Evolutionary conservation across 2,329 filamentous ascomycete genomes (phyloP).

Genomic region (Alternaria tenuissima): DNA sequence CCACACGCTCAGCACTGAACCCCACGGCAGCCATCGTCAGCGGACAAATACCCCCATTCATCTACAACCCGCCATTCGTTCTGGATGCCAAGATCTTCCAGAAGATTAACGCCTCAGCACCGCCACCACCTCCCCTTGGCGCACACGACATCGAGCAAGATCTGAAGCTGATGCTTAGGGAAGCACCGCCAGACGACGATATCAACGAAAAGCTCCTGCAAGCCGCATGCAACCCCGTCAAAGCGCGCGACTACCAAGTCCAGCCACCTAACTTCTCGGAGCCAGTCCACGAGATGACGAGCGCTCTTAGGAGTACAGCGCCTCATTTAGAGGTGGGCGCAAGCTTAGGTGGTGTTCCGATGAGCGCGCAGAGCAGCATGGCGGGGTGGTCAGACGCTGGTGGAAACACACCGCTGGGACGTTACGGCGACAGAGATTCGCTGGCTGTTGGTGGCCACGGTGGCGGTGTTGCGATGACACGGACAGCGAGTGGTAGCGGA

Average conservation of each 20-base stretch:
- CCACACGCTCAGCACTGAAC: constrained; percentile 64
- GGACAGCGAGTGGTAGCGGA: constrained; percentile 50
- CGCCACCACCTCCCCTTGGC: constrained; percentile 55
- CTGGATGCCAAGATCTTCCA: constrained; percentile 56
- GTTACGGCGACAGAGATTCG: constrained; percentile 39
- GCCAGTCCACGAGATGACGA: constrained; percentile 46
- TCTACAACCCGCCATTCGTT: constrained; percentile 53
- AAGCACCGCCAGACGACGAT: constrained; percentile 49
- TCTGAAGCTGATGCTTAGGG: constrained; percentile 57
- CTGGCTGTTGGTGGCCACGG: constrained; percentile 29
- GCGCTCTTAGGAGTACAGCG: constrained; percentile 36
- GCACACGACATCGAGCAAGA: constrained; percentile 58
- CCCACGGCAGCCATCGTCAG: constrained; percentile 57
- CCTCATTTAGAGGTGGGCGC: constrained; percentile 46
- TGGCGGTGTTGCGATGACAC: constrained; percentile 47
- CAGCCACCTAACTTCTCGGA: constrained; percentile 45
- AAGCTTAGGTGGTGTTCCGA: constrained; percentile 47
- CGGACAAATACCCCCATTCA: constrained; percentile 52
- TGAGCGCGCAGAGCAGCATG: constrained; percentile 52
- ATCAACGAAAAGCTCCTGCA: constrained; percentile 51
- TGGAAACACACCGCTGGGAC: constrained; percentile 47
- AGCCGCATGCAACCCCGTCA: constrained; percentile 44
- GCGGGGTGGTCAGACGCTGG: constrained; percentile 48
- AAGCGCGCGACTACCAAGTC: constrained; percentile 45
- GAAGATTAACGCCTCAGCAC: constrained; percentile 59